Percentiles rank a stretch among this genome's conserved stretches.
Conservation (phyloP, 768 basidiomycete genomes). For the Russula olivacea region DNA sequence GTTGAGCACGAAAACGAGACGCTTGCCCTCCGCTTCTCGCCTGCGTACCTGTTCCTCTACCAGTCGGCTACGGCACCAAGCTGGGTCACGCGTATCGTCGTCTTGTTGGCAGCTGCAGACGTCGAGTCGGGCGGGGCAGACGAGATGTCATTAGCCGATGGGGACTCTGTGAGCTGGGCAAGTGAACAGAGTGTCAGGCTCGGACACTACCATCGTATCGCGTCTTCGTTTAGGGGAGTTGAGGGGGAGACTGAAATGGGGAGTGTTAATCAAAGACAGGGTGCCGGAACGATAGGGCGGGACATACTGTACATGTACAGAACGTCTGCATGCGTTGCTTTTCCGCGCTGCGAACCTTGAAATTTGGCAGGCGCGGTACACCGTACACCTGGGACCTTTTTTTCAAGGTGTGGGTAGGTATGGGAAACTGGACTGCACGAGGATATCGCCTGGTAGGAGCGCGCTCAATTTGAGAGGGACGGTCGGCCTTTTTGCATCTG, state of each 20-base stretch:
- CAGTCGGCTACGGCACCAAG: conserved; percentile 84
- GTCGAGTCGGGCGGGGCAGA: conserved; percentile 31
- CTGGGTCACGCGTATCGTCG: conserved; percentile 90
- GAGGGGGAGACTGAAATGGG: conserved; percentile 4
- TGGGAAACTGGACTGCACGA: too few species aligned
- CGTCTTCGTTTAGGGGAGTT: conserved; percentile 40
- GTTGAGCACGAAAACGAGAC: conserved; percentile 89
- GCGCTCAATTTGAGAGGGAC: conserved; percentile 14
- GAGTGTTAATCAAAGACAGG: neutral
- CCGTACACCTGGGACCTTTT: conserved; percentile 88
- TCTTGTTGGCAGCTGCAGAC: conserved; percentile 42
- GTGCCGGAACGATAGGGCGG: neutral
- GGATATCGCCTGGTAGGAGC: neutral
- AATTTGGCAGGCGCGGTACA: conserved; percentile 70
- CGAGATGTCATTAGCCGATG: conserved; percentile 31
- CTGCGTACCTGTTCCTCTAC: conserved; percentile 92
- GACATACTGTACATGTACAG: too few species aligned
- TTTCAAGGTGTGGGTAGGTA: conserved; percentile 46
- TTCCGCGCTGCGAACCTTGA: conserved; percentile 54
- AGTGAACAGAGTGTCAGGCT: conserved; percentile 62
- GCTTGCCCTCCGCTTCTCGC: conserved; percentile 84
- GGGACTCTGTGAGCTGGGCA: conserved; percentile 41
- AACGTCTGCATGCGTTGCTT: conserved; percentile 42
- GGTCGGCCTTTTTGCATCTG: conserved; percentile 4
- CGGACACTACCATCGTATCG: conserved; percentile 69